A percentile compares a stretch with the other conserved stretches of the same genome.
Conservation (phyloP, 1,284 basidiomycete genomes). For the Tylopilus orsonianus region DNA sequence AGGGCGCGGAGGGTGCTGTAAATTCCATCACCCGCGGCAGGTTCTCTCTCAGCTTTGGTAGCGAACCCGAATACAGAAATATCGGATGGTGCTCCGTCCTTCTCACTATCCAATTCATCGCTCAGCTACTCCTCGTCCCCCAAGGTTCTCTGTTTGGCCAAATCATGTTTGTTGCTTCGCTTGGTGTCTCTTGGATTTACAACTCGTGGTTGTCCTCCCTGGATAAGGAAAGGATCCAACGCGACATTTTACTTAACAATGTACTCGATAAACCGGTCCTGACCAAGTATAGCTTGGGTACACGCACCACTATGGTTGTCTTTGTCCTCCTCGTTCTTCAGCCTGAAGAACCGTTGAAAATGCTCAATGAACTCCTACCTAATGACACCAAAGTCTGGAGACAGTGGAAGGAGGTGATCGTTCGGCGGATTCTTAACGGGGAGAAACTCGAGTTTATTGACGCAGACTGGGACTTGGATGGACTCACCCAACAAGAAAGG, state of each 20-base stretch:
- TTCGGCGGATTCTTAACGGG: conserved; percentile 14
- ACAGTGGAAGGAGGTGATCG: conserved; percentile 24
- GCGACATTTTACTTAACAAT: conserved; percentile 22
- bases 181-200: conserved; percentile 32
- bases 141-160: conserved; percentile 35
- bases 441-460: conserved; percentile 26
- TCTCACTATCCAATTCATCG: conserved; percentile 30
- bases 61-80: conserved; percentile 21
- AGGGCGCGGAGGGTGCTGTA: conserved; percentile 31
- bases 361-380: conserved; percentile 30
- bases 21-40: conserved; percentile 32
- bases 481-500: conserved; percentile 18
- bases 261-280: conserved; percentile 25
- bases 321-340: conserved; percentile 32
- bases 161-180: conserved; percentile 32
- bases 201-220: conserved; percentile 33
- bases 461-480: conserved; percentile 26
- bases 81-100: conserved; percentile 32
- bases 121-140: conserved; percentile 33
- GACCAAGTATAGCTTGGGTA: conserved; percentile 31
- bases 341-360: conserved; percentile 22
- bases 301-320: conserved; percentile 30
- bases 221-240: conserved; percentile 32
- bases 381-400: conserved; percentile 35
- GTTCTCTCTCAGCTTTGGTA: conserved; percentile 28